Conservation (phyloP, 768 basidiomycete species). For the Auricularia cornea region DNA sequence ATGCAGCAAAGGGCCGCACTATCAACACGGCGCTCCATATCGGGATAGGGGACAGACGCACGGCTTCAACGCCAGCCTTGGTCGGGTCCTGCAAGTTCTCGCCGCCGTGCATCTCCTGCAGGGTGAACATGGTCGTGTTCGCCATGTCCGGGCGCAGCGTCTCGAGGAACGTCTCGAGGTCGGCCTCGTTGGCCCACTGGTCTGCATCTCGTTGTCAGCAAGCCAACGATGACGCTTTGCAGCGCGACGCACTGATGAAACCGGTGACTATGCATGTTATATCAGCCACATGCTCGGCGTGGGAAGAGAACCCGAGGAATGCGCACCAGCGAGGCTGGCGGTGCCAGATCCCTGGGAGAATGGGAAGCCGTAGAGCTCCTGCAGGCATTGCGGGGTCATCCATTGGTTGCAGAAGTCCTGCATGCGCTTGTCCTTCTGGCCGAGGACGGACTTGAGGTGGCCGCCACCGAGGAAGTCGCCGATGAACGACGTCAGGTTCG, state of each 20-base stretch:
- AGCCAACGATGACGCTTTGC: neutral
- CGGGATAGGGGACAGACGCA: constrained; percentile 12
- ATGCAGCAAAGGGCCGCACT: constrained; percentile 14
- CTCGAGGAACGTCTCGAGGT: constrained; percentile 9
- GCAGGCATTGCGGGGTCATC: neutral
- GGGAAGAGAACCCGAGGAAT: no score
- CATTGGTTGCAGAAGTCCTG: neutral
- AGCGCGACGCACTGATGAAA: neutral
- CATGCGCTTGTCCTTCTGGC: constrained; percentile 24
- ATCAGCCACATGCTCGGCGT: neutral
- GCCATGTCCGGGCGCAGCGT: constrained; percentile 15
- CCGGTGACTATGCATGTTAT: neutral
- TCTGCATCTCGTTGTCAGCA: constrained; percentile 1
- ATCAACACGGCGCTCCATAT: neutral
- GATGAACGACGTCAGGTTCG: neutral
- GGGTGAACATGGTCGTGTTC: constrained; percentile 12
- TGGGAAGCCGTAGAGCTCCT: neutral
- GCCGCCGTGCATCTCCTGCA: constrained; percentile 14
- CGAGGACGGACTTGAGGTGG: constrained; percentile 22
- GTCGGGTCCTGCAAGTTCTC: constrained; percentile 27
- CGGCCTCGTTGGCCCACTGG: constrained; percentile 23
- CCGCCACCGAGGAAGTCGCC: constrained; percentile 17
- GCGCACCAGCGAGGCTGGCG: neutral
- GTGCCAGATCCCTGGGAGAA: neutral
- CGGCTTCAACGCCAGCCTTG: constrained; percentile 20